Conservation (phyloP, 2,329 filamentous ascomycete species). For the Blastomyces percursus region DNA sequence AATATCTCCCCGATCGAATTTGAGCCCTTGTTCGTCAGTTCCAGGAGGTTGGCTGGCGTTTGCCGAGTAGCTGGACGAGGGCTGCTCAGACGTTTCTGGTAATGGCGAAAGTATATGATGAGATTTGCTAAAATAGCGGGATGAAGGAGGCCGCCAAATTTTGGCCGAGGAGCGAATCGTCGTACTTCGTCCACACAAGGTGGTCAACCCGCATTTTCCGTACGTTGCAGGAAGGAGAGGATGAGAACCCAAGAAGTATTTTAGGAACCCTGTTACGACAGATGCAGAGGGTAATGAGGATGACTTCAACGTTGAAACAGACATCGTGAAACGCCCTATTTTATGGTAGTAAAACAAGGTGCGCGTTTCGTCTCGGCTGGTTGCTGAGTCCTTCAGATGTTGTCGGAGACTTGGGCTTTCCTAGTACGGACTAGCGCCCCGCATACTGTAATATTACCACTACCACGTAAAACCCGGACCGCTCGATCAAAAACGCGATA, state of each 20-base stretch:
- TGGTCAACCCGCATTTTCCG: background rate
- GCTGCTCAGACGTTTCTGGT: background rate
- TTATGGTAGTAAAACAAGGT: background rate
- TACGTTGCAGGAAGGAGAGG: background rate
- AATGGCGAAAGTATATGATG: background rate
- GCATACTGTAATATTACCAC: too few relatives aligned
- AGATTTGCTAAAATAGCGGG: background rate
- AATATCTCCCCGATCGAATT: background rate
- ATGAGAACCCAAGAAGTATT: background rate
- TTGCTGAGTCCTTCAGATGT: too few relatives aligned
- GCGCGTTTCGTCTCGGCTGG: background rate
- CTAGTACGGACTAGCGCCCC: too few relatives aligned
- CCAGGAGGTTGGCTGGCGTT: background rate
- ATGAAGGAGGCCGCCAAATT: background rate
- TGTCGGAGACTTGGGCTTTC: too few relatives aligned
- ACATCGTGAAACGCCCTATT: background rate
- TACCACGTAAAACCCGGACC: too few relatives aligned
- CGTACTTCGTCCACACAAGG: background rate
- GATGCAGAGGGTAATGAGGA: background rate
- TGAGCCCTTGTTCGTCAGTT: background rate
- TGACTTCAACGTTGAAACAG: background rate
- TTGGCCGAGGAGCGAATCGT: background rate
- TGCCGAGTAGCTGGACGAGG: background rate
- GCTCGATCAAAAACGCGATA: too few relatives aligned
- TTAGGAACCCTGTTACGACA: background rate